phyloP scores from a whole-genome alignment of 2,329 filamentous ascomycete species.

The Ramularia endophylla region DNA sequence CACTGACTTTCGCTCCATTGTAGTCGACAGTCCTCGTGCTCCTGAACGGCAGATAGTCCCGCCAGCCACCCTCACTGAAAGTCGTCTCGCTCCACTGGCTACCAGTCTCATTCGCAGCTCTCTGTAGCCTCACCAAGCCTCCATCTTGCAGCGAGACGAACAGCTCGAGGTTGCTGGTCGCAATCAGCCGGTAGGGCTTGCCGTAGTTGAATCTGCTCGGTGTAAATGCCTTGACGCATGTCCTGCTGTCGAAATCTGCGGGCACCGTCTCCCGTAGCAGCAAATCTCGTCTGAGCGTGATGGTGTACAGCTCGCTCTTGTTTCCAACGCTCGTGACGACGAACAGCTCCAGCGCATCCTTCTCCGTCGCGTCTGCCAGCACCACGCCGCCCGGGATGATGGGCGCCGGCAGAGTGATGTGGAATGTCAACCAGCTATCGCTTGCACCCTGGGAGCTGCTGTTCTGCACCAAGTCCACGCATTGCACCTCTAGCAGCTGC shows the following conservation, averaged over 20 bases:
- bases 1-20: conserved; percentile 59
- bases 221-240: conserved; percentile 68
- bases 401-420: conserved; percentile 73
- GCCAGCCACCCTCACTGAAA: conserved; percentile 67
- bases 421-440: conserved; percentile 58
- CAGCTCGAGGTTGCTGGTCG: conserved; percentile 65
- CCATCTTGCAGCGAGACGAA: conserved; percentile 78
- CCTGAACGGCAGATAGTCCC: conserved; percentile 61
- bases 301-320: conserved; percentile 65
- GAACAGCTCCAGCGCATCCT: conserved; percentile 72
- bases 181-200: conserved; percentile 72
- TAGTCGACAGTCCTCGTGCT: conserved; percentile 58
- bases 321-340: conserved; percentile 55
- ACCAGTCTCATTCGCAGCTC: conserved; percentile 50
- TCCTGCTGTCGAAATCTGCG: conserved; percentile 66
- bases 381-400: conserved; percentile 75
- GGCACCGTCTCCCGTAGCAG: conserved; percentile 56
- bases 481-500: conserved; percentile 74
- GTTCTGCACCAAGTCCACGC: conserved; percentile 62
- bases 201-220: conserved; percentile 72
- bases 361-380: conserved; percentile 71
- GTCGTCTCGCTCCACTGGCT: conserved; percentile 63
- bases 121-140: conserved; percentile 64
- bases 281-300: conserved; percentile 75
- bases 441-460: conserved; percentile 31